phyloP scores from a whole-genome alignment of 2,329 filamentous ascomycete genomes.

The Sporothrix curviconia region DNA sequence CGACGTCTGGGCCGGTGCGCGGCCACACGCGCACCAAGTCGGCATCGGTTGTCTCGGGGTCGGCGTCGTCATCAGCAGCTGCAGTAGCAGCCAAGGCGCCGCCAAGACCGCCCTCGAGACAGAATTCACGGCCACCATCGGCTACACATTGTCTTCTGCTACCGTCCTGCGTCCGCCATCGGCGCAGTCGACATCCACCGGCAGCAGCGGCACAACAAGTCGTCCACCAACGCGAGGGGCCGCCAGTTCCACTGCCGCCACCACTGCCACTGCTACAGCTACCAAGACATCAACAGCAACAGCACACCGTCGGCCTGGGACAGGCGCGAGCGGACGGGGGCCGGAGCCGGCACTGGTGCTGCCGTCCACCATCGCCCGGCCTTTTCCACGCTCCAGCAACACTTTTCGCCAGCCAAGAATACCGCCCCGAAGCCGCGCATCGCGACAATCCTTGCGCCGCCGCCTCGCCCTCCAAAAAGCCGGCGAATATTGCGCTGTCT shows the following conservation, averaged over 20 bases:
- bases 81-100: background rate
- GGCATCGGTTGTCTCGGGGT: conserved; percentile 11
- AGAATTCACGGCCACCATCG: conserved; percentile 17
- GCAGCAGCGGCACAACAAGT: conserved; percentile 18
- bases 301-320: conserved; percentile 16
- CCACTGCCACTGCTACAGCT: conserved; percentile 1
- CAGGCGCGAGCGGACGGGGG: background rate
- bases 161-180: conserved; percentile 35
- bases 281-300: conserved; percentile 2
- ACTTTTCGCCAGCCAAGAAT: conserved; percentile 59
- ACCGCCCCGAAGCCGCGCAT: conserved; percentile 56
- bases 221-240: conserved; percentile 16
- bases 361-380: conserved; percentile 35
- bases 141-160: conserved; percentile 32
- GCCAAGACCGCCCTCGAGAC: background rate
- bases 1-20: background rate
- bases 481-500: conserved; percentile 52
- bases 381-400: conserved; percentile 59
- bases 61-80: background rate
- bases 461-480: conserved; percentile 55
- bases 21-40: conserved; percentile 17
- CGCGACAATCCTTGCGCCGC: conserved; percentile 49
- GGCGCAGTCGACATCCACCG: conserved; percentile 20
- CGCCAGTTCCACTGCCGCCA: conserved; percentile 11
- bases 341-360: conserved; percentile 7